Evolutionary conservation across 768 basidiomycete species (phyloP), one percentile per base, ranked within the genome.

Genomic region (Pleurotus eryngii): DNA sequence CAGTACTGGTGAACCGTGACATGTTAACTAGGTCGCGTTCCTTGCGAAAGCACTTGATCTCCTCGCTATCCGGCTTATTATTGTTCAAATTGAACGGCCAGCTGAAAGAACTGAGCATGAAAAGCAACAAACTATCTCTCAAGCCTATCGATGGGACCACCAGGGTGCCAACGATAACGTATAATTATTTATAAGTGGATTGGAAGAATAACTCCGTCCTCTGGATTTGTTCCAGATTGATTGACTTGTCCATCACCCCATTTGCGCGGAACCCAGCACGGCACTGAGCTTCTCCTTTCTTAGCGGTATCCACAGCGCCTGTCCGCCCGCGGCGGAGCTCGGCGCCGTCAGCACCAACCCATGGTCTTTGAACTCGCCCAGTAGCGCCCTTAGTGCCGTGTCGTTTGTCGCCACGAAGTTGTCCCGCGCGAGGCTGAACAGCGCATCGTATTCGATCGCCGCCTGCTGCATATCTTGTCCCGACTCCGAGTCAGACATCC

Each of bases 331-430:
- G 5, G 79, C 64, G 40, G 73, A 71, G 57, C 76, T 68, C 63
- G 75, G 75, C 7, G 75, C 70, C 27, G 74, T 70, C 40, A 92
- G 76, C n/a, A 98, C 84, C 66, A 98, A 68, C 2, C 84, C 85
- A 62, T 99, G 97, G 69, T 98, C 97, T 64, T 83, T 81, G 70
- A 95, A 98, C 71, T 98, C 97, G 11, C 86, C 86, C 51, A 98
- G 73, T 35, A 96, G 76, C 7, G 92, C 82, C 43, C 89, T 80
- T 65, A 96, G 76, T 38, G 93, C 84, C 3, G 87, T 89, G 63
- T 95, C 94, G 68, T 86, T 94, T 40, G 90, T 87, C 8, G 95
- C 94, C 48, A 98, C 83, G 63, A 98, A 96, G 47, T 90, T 80
- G 48, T 91, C 89, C 54, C 89, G 75, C 7, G 92, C 92, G 14